Evolutionary conservation across 352 stramenopile genomes (phyloP).

Genomic region (Phytophthora tentaculata): DNA sequence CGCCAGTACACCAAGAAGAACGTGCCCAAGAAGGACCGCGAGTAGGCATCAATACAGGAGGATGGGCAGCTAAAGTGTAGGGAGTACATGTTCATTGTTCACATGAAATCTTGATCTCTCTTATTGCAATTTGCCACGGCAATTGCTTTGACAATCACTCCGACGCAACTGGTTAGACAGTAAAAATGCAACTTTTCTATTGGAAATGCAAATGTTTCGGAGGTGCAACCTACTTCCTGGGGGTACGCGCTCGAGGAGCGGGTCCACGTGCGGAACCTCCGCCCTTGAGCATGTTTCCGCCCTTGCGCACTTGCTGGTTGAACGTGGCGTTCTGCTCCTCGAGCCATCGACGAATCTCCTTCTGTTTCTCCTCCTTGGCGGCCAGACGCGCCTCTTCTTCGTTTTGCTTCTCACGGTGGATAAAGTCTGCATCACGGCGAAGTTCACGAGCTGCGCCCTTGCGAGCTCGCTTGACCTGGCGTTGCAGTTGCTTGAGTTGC

Average conservation of each 20-base stretch:
- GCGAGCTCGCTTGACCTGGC: constrained; percentile 96
- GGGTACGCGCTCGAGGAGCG: constrained; percentile 60
- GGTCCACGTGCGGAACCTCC: constrained; percentile 78
- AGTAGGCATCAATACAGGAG: constrained; percentile 21
- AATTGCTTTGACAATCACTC: neutral
- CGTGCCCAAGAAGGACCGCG: constrained; percentile 83
- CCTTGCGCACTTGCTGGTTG: constrained; percentile 97
- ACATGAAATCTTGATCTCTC: constrained; percentile 8
- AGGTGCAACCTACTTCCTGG: constrained; percentile 49
- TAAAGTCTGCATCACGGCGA: constrained; percentile 93
- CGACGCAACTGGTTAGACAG: neutral
- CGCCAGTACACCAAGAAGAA: constrained; percentile 88
- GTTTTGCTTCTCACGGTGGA: constrained; percentile 93
- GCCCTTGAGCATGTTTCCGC: constrained; percentile 94
- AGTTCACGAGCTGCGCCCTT: constrained; percentile 96
- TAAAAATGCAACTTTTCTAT: constrained; percentile 34
- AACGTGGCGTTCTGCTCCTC: constrained; percentile 97
- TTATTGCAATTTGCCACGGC: neutral
- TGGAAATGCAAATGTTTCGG: constrained; percentile 17
- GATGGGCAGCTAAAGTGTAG: neutral
- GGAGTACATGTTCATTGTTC: constrained; percentile 16
- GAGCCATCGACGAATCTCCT: constrained; percentile 96
- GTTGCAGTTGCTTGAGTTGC: constrained; percentile 91
- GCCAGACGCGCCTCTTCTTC: constrained; percentile 82
- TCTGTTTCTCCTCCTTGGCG: constrained; percentile 91